Conservation (phyloP, 2,329 filamentous ascomycete species). For the Diplodia scrobiculata region DNA sequence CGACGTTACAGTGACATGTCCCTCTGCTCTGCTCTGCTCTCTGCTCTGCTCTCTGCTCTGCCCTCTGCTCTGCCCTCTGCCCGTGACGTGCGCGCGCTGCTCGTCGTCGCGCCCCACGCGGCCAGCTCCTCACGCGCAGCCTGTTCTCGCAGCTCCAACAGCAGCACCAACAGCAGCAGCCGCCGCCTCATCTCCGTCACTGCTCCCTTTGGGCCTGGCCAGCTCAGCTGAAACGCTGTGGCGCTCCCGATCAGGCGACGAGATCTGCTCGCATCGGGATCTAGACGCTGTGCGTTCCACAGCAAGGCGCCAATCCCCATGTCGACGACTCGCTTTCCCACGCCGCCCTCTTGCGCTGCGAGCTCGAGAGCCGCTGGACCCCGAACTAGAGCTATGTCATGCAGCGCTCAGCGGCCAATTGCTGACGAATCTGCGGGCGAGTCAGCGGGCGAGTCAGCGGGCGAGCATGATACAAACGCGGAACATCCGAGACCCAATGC, state of each 20-base stretch:
- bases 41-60: too few species aligned
- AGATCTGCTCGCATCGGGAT: constrained; percentile 29
- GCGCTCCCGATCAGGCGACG: constrained; percentile 29
- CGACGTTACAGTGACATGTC: constrained; percentile 24
- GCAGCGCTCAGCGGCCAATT: constrained; percentile 10
- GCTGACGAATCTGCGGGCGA: constrained; percentile 1
- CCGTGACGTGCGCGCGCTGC: constrained; percentile 17
- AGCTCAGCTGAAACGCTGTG: constrained; percentile 28
- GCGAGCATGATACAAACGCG: constrained; percentile 21
- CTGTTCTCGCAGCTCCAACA: too few species aligned
- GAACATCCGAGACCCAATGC: constrained; percentile 27
- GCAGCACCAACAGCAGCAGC: neutral
- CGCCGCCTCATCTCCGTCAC: constrained; percentile 23
- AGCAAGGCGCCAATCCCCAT: constrained; percentile 8
- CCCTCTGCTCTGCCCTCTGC: neutral
- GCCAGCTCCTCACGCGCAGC: neutral
- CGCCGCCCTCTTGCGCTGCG: neutral
- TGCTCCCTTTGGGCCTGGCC: constrained; percentile 17
- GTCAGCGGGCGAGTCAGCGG: neutral
- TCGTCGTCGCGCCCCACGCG: constrained; percentile 21
- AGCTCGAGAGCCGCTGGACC: constrained; percentile 1
- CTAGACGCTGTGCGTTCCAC: constrained; percentile 21
- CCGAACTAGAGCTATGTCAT: constrained; percentile 26
- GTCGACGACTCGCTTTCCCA: neutral
- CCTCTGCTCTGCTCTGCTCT: neutral